Evolutionary conservation across 2,329 filamentous ascomycete genomes (phyloP), one percentile per base, ranked within the genome.

Genomic region (Tolypocladium paradoxum): DNA sequence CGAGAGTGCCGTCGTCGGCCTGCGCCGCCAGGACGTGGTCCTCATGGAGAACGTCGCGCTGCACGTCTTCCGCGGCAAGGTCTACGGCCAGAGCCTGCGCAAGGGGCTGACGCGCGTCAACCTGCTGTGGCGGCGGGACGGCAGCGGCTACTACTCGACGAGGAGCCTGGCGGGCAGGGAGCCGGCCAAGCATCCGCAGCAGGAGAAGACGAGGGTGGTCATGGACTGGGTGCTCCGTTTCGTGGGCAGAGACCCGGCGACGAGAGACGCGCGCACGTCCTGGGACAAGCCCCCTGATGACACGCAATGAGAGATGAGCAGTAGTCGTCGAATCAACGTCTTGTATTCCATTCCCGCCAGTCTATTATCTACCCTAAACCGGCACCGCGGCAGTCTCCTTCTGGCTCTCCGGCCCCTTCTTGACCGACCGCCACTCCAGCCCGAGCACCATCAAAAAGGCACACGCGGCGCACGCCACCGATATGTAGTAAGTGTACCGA

Each of bases 71-170:
- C 78, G 79, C 50, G 81, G 82, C 48, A 84, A 80, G 60, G 91
- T 96, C 0, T 90, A 93, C 61, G 91, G 92, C 0, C 87, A 95
- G 66, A 93, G 86, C 62, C 70, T 96, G 56, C 81, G 86, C 31
- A 80, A 79, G 57, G 82, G 82, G 8, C 77, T 87, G 60, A 91
- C 88, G 4, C 82, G 78, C 56, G 72, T 92, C 29, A 77, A 84
- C 56, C 69, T 95, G 45, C 69, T 95, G 20, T 82, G 72, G 70
- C 59, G 75, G 64, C 37, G 82, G 78, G 64, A 65, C 62, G 54
- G 75, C 1, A 58, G 71, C 4, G 84, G 84, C 0, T 70, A 80
- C 38, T 88, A 87, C 61, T 76, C 71, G 4, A 65, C 72, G 1
- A 72, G 70, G 24, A 75, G 79, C 49, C 65, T 86, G 37, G n/a